A percentile compares a stretch with the other conserved stretches of the same genome.
Evolutionary conservation across 2,329 filamentous ascomycete species (phyloP).

Genomic region (Pleomassaria siparia): DNA sequence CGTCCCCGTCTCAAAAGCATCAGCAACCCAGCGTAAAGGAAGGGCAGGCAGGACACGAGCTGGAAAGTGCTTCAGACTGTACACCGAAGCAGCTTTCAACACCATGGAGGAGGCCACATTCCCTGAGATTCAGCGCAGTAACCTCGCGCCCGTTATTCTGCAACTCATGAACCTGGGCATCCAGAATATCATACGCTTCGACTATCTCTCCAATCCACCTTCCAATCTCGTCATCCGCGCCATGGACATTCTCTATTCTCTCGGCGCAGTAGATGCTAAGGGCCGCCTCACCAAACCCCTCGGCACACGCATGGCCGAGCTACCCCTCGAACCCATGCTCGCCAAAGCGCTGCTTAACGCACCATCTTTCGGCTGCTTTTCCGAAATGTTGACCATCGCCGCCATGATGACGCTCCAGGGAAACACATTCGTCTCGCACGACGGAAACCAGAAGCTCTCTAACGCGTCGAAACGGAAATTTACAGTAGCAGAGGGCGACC

Average conservation of each 20-base stretch:
- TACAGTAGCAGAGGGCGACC: slow-evolving; percentile 89
- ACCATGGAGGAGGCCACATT: slow-evolving; percentile 70
- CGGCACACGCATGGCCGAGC: slow-evolving; percentile 88
- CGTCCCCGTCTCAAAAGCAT: slow-evolving; percentile 83
- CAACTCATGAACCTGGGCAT: slow-evolving; percentile 95
- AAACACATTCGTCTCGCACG: slow-evolving; percentile 78
- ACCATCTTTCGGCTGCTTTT: slow-evolving; percentile 72
- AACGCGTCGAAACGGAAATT: slow-evolving; percentile 79
- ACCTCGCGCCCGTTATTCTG: slow-evolving; percentile 82
- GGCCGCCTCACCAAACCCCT: slow-evolving; percentile 87
- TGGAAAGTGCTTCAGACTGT: slow-evolving; percentile 92
- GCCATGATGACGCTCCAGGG: slow-evolving; percentile 91
- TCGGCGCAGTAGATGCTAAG: slow-evolving; percentile 85
- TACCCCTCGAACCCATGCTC: slow-evolving; percentile 95
- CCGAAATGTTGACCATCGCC: slow-evolving; percentile 86
- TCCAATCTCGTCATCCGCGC: slow-evolving; percentile 82
- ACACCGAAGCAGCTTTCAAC: slow-evolving; percentile 74
- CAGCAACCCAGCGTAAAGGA: slow-evolving; percentile 87
- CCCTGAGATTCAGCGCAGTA: slow-evolving; percentile 90
- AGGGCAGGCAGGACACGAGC: slow-evolving; percentile 85
- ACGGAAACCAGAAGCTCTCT: slow-evolving; percentile 72
- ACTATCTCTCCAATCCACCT: slow-evolving; percentile 84
- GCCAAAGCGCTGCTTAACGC: slow-evolving; percentile 82
- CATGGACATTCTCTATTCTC: slow-evolving; percentile 81
- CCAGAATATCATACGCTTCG: slow-evolving; percentile 88